Base-by-base conservation (phyloP, 2,329 filamentous ascomycete species). In the Colletotrichum coccodes region DNA sequence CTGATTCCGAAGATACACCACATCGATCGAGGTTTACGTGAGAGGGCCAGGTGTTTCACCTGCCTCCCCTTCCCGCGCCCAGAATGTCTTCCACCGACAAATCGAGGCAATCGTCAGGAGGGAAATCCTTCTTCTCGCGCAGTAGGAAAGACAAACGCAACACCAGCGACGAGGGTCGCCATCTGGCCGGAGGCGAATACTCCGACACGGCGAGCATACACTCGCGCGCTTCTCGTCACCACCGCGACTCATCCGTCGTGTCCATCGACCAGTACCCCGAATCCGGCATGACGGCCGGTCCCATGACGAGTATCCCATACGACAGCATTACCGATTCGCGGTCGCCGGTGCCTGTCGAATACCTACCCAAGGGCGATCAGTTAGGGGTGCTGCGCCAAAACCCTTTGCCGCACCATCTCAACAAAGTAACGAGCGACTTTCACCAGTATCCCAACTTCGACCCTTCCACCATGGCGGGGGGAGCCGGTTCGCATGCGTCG, bases 291-390 rank as follows among this genome's bases (percentile, higher is more conserved):
- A 91, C 90, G 77, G 91, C 94, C 38, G 94, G 94, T 67, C 89
- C 95, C 67, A 94, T 97, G 76, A 94, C 94, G 38, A 92, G 93
- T 32, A 95, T 98, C 72, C 94, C 95, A 36, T 97, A 97, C 83
- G 93, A 97, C 74, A 90, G 84, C 75, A 85, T 91, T 34, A 78
- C 87, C 62, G 92, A 93, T 78, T 87, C 87, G 56, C 90, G 89
- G 76, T 91, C 90, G 28, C 92, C 94, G 6, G 87, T 94, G 67
- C 82, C 91, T 44, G 85, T 93, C 75, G 92, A 97, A 52, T 93
- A 92, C 76, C 83, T 94, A 49, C 90, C 92, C 57, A 89, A 89
- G 76, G 81, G 86, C 65, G 91, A 93, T 71, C 89, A 92, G 76
- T 79, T 86, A 73, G 84, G 89, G 26, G 80, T 85, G 64, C 87